A percentile compares a stretch with the other conserved stretches of the same genome.
phyloP scores from a whole-genome alignment of 805 yeast genomes.

The Saccharomycopsis malanga region DNA sequence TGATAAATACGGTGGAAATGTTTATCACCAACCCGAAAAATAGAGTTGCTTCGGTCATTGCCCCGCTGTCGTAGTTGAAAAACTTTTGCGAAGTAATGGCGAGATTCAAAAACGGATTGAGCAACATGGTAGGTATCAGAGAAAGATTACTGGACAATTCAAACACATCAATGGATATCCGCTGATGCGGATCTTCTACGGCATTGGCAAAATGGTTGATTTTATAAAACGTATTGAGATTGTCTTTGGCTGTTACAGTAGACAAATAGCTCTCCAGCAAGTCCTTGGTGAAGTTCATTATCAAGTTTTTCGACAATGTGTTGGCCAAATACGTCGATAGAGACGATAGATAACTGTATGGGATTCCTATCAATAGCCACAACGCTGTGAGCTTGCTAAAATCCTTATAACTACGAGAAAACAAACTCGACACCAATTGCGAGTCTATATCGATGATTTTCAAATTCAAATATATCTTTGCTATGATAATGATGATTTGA shows the following conservation, averaged over 20 bases:
- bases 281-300: constrained; percentile 56
- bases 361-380: constrained; percentile 84
- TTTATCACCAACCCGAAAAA: constrained; percentile 76
- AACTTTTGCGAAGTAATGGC: constrained; percentile 15
- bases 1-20: constrained; percentile 63
- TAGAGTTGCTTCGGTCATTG: constrained; percentile 71
- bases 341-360: constrained; percentile 76
- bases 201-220: constrained; percentile 52
- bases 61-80: constrained; percentile 48
- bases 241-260: constrained; percentile 31
- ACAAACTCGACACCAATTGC: constrained; percentile 69
- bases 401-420: constrained; percentile 56
- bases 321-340: constrained; percentile 55
- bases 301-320: constrained; percentile 49
- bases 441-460: constrained; percentile 87
- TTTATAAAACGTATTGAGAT: constrained; percentile 64
- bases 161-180: constrained; percentile 74
- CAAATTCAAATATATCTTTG: constrained; percentile 67
- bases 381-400: constrained; percentile 56
- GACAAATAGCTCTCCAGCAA: constrained; percentile 67
- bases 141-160: constrained; percentile 67
- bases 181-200: constrained; percentile 72
- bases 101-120: constrained; percentile 28
- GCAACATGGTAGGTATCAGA: constrained; percentile 69
- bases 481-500: constrained; percentile 54